Conservation (phyloP, 2,329 filamentous ascomycete species). For the Phoma sp. region DNA sequence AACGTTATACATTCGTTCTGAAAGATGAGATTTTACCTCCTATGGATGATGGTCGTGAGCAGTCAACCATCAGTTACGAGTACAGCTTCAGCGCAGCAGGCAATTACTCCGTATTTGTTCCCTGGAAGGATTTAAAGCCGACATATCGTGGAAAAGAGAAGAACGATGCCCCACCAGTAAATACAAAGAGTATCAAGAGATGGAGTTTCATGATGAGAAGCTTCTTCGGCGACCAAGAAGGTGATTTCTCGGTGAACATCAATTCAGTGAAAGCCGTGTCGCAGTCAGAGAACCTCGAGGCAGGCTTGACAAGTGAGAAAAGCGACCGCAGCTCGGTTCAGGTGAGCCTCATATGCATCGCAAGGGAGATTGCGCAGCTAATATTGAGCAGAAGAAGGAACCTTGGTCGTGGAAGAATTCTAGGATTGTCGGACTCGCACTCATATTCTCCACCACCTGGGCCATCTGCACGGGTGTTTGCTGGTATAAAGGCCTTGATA, state of each 20-base stretch:
- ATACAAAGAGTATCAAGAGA: constrained; percentile 67
- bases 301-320: constrained; percentile 20
- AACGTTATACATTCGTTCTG: constrained; percentile 75
- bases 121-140: constrained; percentile 71
- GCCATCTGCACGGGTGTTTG: constrained; percentile 30
- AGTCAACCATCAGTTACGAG: constrained; percentile 77
- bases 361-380: neutral
- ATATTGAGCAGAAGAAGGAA: constrained; percentile 22
- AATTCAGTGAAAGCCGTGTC: constrained; percentile 61
- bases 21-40: constrained; percentile 71
- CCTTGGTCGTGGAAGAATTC: constrained; percentile 38
- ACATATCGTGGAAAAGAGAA: constrained; percentile 76
- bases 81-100: constrained; percentile 45
- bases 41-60: constrained; percentile 70
- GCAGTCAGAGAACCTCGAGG: constrained; percentile 36
- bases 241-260: constrained; percentile 68
- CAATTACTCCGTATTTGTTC: constrained; percentile 58
- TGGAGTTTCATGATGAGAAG: constrained; percentile 83
- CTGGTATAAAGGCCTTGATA: constrained; percentile 34
- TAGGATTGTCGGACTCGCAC: constrained; percentile 32
- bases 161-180: constrained; percentile 65
- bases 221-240: constrained; percentile 78
- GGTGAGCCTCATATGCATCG: neutral
- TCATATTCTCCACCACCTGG: constrained; percentile 33
- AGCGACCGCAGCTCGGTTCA: constrained; percentile 3